Percentiles rank a stretch among this genome's conserved stretches.
Conservation (phyloP, 768 basidiomycete species). For the Tylopilus subfusipes region DNA sequence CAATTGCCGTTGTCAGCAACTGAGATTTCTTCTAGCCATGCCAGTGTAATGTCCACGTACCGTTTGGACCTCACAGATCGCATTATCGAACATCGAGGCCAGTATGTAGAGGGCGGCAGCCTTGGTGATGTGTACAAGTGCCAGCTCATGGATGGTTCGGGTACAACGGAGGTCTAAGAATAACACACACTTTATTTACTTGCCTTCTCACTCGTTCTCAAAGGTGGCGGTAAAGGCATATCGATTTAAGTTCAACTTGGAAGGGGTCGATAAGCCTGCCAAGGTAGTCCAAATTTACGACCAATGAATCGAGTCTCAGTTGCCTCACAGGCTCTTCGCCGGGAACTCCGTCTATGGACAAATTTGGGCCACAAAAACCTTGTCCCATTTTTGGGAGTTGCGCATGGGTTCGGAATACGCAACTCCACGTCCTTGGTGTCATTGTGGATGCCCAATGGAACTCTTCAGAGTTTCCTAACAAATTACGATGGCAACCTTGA, state of each 20-base stretch:
- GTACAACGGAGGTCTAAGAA: neutral
- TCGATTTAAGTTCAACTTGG: conserved; percentile 7
- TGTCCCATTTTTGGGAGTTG: conserved; percentile 25
- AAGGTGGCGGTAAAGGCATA: conserved; percentile 21
- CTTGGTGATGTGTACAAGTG: conserved; percentile 14
- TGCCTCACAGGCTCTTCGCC: conserved; percentile 9
- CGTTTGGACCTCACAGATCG: conserved; percentile 1
- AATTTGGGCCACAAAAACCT: conserved; percentile 21
- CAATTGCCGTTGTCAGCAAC: neutral
- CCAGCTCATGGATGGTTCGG: neutral
- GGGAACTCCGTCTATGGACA: conserved; percentile 26
- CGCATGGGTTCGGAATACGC: conserved; percentile 22
- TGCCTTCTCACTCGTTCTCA: neutral
- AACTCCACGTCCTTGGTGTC: conserved; percentile 8
- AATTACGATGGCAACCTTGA: neutral
- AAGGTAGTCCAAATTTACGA: neutral
- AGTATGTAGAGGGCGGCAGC: conserved; percentile 1
- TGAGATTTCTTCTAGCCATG: neutral
- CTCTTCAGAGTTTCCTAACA: conserved; percentile 19
- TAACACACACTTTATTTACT: neutral
- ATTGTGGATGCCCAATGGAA: neutral
- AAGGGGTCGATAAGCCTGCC: neutral
- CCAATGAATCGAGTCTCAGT: neutral
- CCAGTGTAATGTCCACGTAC: neutral
- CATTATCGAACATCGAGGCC: neutral